These are phyloP conservation scores for Aspergillus terreus DNA, from an alignment of 2,329 filamentous ascomycete species.

Conservation along the genomic window DNA sequence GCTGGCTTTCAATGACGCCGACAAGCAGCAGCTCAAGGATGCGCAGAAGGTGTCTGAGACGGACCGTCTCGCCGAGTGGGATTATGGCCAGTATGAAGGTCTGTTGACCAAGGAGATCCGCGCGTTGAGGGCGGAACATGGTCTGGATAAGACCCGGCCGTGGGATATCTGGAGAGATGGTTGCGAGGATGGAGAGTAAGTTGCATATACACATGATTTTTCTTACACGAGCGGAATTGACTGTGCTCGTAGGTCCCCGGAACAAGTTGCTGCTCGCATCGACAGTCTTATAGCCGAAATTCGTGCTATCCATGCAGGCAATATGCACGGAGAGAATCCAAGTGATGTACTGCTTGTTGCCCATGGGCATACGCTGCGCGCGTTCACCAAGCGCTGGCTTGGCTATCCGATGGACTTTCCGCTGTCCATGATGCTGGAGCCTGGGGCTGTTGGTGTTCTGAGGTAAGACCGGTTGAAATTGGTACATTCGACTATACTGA, in stretches of 20 bases:
- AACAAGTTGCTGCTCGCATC: conserved; percentile 39
- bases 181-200: conserved; percentile 54
- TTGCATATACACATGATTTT: neutral
- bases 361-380: conserved; percentile 45
- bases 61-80: conserved; percentile 56
- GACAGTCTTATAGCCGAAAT: conserved; percentile 43
- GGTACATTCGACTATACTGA: neutral
- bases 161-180: conserved; percentile 61
- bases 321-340: conserved; percentile 39
- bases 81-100: conserved; percentile 62
- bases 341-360: conserved; percentile 39
- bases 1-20: conserved; percentile 36
- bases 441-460: conserved; percentile 42
- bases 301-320: conserved; percentile 34
- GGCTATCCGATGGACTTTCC: conserved; percentile 39
- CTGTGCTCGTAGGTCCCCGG: conserved; percentile 22
- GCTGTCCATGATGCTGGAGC: conserved; percentile 43
- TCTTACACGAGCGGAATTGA: neutral
- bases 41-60: conserved; percentile 44
- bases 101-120: conserved; percentile 51
- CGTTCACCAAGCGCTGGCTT: conserved; percentile 48
- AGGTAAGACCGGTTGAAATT: conserved; percentile 25
- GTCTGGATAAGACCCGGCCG: conserved; percentile 45
- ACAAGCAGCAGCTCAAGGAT: conserved; percentile 17
- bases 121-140: conserved; percentile 42